Percentiles rank a stretch among this genome's conserved stretches.
Conservation (phyloP, 305 asterid species). For the Solanum hybrid region DNA sequence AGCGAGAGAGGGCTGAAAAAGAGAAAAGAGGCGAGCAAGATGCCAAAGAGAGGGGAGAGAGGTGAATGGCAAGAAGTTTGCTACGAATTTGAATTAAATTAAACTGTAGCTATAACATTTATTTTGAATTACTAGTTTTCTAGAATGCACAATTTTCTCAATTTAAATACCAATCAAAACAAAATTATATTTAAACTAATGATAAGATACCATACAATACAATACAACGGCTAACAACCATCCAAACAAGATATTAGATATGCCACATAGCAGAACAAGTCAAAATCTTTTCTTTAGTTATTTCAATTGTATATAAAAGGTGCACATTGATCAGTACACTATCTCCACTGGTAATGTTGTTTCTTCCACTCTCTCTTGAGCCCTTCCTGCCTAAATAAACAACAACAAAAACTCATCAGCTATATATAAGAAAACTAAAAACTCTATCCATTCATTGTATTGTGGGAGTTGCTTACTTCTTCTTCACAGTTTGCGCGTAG, state of each 20-base stretch:
- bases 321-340: neutral
- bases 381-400: neutral
- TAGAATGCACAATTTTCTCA: too few relatives aligned
- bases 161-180: too few relatives aligned
- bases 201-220: neutral
- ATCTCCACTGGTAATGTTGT: neutral
- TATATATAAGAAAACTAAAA: neutral
- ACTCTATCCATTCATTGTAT: neutral
- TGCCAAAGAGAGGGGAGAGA: too few relatives aligned
- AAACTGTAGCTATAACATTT: too few relatives aligned
- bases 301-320: too few relatives aligned
- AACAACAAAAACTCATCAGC: neutral
- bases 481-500: constrained; percentile 43
- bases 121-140: too few relatives aligned
- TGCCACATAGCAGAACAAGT: neutral
- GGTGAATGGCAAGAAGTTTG: too few relatives aligned
- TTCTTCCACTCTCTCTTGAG: neutral
- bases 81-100: neutral
- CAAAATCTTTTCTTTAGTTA: neutral
- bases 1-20: too few relatives aligned
- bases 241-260: too few relatives aligned
- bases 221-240: too few relatives aligned
- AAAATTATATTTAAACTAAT: too few relatives aligned
- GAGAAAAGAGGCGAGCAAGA: too few relatives aligned
- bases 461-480: constrained; percentile 32